Evolutionary conservation across 371 early-diverging fungal species (phyloP), one percentile per base, ranked within the genome.

Genomic region (Rhizopus arrhizus): DNA sequence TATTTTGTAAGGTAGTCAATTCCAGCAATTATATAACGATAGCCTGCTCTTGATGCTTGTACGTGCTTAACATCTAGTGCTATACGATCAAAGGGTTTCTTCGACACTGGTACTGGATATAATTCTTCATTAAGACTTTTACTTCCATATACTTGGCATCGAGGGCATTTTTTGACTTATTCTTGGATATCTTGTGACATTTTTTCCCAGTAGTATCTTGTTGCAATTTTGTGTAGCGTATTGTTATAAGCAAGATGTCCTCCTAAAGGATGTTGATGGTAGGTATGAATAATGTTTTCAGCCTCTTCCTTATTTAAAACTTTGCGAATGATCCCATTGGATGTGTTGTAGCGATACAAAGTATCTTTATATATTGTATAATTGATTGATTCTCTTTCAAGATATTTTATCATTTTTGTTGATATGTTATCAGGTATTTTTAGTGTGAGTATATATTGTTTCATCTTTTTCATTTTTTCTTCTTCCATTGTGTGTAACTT

Each of bases 11-110:
- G 42, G n/a, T 66, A 66, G 12, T 66, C 70, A 5, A 66, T 53
- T 4, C 64, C 64, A 2, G 66, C 70, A 11, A 70, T 28, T 2
- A 70, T 52, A 41, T 70, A 70, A 3, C 50, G 49, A 41, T 70
- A 53, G 11, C 58, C 62, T 5, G 13, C 9, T 28, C 54, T 42
- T 3, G 56, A 56, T 28, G 33, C 1, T 16, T 13, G 11, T n/a
- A 55, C 56, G 15, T 56, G 56, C 45, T 56, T 56, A 1, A 56
- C 36, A 9, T 56, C 45, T 1, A 56, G 3, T 41, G 43, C 29
- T n/a, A 56, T 11, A 31, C n/a, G 45, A 13, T 12, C 12, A n/a
- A 56, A 43, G 3, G 56, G 45, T 32, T 42, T 31, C 0, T 15
- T 45, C 1, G 56, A 42, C 5, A 56, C 45, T 4, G 56, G 56